phyloP scores from a whole-genome alignment of 148 eudicot genomes.

The Tetragonia tetragonoides region DNA sequence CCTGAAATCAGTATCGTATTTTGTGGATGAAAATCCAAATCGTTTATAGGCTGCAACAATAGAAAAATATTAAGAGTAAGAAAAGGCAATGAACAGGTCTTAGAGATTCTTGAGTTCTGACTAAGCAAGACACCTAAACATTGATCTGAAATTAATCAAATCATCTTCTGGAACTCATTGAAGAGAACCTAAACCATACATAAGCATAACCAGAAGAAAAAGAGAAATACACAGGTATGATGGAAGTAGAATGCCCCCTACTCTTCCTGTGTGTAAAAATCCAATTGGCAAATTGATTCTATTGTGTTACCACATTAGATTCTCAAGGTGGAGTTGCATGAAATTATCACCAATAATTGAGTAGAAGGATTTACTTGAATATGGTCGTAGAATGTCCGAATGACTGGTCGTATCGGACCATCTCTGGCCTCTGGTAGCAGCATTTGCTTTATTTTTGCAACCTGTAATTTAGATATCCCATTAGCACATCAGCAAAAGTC shows the following conservation, averaged over 20 bases:
- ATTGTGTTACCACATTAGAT: neutral
- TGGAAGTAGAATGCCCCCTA: neutral
- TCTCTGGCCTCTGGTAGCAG: constrained; percentile 71
- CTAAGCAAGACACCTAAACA: neutral
- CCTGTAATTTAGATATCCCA: constrained; percentile 33
- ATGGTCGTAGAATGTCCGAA: constrained; percentile 81
- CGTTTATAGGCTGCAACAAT: constrained; percentile 71
- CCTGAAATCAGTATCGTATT: constrained; percentile 71
- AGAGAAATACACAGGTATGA: neutral
- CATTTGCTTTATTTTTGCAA: constrained; percentile 77
- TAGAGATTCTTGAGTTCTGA: neutral
- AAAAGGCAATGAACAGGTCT: neutral
- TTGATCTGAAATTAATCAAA: neutral
- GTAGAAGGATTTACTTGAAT: constrained; percentile 47
- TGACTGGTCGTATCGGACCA: constrained; percentile 74
- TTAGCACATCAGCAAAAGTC: neutral
- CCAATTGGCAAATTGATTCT: neutral
- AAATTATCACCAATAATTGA: neutral
- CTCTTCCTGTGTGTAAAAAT: neutral
- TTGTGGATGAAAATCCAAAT: constrained; percentile 88
- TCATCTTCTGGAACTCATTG: neutral
- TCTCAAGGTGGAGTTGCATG: neutral
- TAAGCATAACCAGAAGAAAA: neutral
- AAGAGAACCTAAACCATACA: neutral
- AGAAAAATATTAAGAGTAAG: constrained; percentile 22